These are phyloP conservation scores for Candida mattraensis DNA, from an alignment of 805 yeast species.

Conservation along the genomic window DNA sequence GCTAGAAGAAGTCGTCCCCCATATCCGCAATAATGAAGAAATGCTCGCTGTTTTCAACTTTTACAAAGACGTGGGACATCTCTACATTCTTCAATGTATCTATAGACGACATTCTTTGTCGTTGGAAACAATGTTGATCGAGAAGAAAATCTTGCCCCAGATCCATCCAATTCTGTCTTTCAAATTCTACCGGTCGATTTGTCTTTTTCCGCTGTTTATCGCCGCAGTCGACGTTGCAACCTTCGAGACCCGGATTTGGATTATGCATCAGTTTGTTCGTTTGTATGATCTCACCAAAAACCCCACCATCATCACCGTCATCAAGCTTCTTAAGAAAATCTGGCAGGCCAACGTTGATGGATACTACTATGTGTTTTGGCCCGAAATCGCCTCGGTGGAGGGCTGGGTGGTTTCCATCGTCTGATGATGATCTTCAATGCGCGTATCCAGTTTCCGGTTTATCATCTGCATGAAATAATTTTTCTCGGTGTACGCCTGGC, in stretches of 20 bases:
- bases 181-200: background rate
- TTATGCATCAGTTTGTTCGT: slow-evolving; percentile 10
- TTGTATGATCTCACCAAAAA: slow-evolving; percentile 7
- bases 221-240: slow-evolving; percentile 17
- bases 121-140: slow-evolving; percentile 13
- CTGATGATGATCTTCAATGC: too few species aligned
- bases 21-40: background rate
- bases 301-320: slow-evolving; percentile 4
- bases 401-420: slow-evolving; percentile 4
- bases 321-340: slow-evolving; percentile 8
- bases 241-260: slow-evolving; percentile 17
- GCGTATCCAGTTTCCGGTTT: too few species aligned
- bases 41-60: slow-evolving; percentile 6
- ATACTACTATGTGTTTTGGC: slow-evolving; percentile 15
- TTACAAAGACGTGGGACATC: slow-evolving; percentile 13
- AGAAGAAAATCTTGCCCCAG: slow-evolving; percentile 6
- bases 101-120: slow-evolving; percentile 16
- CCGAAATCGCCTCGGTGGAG: slow-evolving; percentile 12
- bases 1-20: background rate
- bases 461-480: too few species aligned
- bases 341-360: slow-evolving; percentile 17
- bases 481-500: too few species aligned
- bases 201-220: slow-evolving; percentile 13
- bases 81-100: slow-evolving; percentile 13
- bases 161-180: slow-evolving; percentile 4